Evolutionary conservation across 305 asterid species (phyloP), one percentile per base, ranked within the genome.

Genomic region (Fraxinus ornus): DNA sequence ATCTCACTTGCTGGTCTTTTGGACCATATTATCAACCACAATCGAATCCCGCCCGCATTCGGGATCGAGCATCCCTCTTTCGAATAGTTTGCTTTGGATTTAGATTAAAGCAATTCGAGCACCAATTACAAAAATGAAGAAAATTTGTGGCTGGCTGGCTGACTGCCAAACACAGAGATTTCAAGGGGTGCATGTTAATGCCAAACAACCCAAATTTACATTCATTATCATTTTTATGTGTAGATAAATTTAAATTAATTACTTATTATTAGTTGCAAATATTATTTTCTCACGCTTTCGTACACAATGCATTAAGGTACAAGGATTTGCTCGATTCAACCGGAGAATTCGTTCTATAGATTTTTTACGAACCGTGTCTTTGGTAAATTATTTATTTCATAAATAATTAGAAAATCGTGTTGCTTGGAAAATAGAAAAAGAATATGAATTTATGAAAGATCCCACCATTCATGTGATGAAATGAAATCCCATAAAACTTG

Each of bases 381-480:
- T 55, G 3, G 24, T 5, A n/a, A 19, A 5, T 55, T 55, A 21
- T 55, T 3, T 7, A 49, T 4, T 55, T 5, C 21, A 52, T 55
- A 52, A 15, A 52, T 52, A 52, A 52, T 6, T 5, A 35, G 21
- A 35, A n/a, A 74, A 17, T 5, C 26, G 21, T 2, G 7, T 76
- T 26, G 4, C 22, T 41, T 24, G 72, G 7, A 21, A 76, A 8
- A 24, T 9, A 55, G 9, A n/a, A 1, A 15, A 52, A 17, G 7
- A 17, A 49, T 47, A 47, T 1, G 15, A 21, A 76, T 76, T 24
- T 26, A 77, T 24, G 75, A 71, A 49, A 35, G 39, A 80, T 9
- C 77, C 26, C 52, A 49, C 75, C 71, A 44, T 68, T 81, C 86
- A 79, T 79, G 89, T 86, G 84, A 84, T 32, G 79, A 84, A 81